phyloP scores from a whole-genome alignment of 1,284 basidiomycete species.

The Pholiota adiposa region DNA sequence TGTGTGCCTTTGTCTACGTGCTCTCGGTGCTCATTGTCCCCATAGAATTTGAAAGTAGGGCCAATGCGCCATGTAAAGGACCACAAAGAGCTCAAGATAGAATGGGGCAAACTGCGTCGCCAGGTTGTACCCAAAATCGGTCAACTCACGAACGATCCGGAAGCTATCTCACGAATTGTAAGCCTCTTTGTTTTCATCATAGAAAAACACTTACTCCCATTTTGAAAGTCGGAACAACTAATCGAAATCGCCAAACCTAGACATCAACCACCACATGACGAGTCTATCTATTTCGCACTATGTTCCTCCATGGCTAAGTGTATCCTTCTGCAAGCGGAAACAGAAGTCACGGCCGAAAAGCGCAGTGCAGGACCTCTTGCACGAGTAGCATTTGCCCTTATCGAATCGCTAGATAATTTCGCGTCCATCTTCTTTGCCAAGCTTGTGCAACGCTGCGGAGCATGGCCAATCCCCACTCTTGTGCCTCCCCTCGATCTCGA shows the following conservation, averaged over 20 bases:
- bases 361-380: conserved; percentile 86
- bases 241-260: conserved; percentile 63
- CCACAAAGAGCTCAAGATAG: conserved; percentile 56
- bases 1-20: background rate
- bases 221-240: conserved; percentile 55
- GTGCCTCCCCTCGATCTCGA: conserved; percentile 56
- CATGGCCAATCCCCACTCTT: conserved; percentile 65
- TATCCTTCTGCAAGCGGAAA: conserved; percentile 92
- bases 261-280: conserved; percentile 41
- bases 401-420: conserved; percentile 64
- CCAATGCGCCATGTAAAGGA: conserved; percentile 79
- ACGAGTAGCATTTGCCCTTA: conserved; percentile 71
- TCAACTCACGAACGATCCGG: conserved; percentile 84
- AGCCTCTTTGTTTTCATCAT: conserved; percentile 32
- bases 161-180: conserved; percentile 76
- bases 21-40: conserved; percentile 4
- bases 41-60: conserved; percentile 71
- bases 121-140: conserved; percentile 91
- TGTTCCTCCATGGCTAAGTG: conserved; percentile 89
- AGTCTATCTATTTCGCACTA: conserved; percentile 71
- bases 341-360: conserved; percentile 89
- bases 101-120: conserved; percentile 73
- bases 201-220: conserved; percentile 11
- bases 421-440: conserved; percentile 83
- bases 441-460: conserved; percentile 80